Evolutionary conservation across 345 rosid genomes (phyloP), one percentile per base, ranked within the genome.

Genomic region (Citrus sinensis): DNA sequence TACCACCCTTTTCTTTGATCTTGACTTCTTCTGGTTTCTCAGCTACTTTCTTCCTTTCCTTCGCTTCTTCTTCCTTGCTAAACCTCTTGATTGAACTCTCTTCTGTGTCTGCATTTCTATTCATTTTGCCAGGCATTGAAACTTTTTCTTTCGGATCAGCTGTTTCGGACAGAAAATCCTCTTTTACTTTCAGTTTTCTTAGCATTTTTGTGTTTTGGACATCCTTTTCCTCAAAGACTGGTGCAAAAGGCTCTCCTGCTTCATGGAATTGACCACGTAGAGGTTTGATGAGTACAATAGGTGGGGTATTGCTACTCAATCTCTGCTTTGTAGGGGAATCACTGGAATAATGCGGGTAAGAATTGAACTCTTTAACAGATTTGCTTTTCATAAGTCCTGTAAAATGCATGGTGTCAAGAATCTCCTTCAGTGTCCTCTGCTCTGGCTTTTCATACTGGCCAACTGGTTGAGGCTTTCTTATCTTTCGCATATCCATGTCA

Each of bases 221-320:
- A 59, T 73, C 81, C 58, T 80, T 80, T 55, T 82, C 82, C 67
- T 55, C 22, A 83, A 62, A 80, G 17, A 51, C 37, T 8, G 79
- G 80, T 14, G 22, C 59, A 64, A 63, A 34, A 37, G 79, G 64
- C 58, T 85, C 84, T 58, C 88, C 80, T 49, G 80, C 51, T 69
- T 80, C 76, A 32, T 67, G 70, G 59, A 59, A 46, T 34, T 78
- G 80, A 75, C 14, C 77, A 71, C 59, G 81, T 76, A 81, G 67
- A 61, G 97, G 92, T 79, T 83, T 95, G 34, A 92, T 90, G 25
- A 92, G 90, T 40, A 92, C 91, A 67, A 92, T 90, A 9, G 92
- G 91, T 35, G 89, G 80, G 20, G 30, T 56, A 71, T 76, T 72
- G 74, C 82, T 74, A 66, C 54, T 46, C 16, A 73, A 84, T 59